Percentiles rank a stretch among this genome's conserved stretches.
Conservation (phyloP, 306 rosid species). For the Dalbergia oliveri region DNA sequence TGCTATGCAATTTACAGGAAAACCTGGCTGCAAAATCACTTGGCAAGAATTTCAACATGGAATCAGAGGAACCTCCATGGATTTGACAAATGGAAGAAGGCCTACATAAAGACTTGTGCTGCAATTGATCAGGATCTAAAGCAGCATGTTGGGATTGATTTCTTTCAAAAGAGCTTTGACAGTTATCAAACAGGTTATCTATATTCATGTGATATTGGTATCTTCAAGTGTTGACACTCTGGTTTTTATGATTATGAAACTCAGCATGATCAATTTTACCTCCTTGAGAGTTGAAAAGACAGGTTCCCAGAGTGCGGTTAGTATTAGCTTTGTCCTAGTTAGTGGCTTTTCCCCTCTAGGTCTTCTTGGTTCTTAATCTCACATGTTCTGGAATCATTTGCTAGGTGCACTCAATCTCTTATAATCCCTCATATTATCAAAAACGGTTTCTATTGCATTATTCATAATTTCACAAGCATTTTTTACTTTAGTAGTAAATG, state of each 20-base stretch:
- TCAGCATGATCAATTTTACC: constrained; percentile 11
- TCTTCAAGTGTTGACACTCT: background rate
- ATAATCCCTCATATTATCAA: background rate
- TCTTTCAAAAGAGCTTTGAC: constrained; percentile 78
- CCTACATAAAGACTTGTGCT: constrained; percentile 70
- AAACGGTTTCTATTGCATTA: background rate
- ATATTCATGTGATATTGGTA: background rate
- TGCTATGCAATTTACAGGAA: constrained; percentile 75
- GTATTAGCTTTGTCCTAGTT: background rate
- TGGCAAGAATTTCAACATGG: constrained; percentile 53
- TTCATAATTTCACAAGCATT: background rate
- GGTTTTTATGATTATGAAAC: background rate
- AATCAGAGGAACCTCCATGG: constrained; percentile 54
- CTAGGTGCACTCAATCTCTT: background rate
- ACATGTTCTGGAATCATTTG: background rate
- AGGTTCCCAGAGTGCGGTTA: background rate
- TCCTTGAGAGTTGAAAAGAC: background rate
- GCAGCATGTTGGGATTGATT: constrained; percentile 64
- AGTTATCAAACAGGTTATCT: constrained; percentile 81
- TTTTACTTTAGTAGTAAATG: background rate
- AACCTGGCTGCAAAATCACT: constrained; percentile 63
- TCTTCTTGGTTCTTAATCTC: background rate
- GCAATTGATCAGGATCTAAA: constrained; percentile 77
- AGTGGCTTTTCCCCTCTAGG: background rate
- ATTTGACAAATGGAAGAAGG: constrained; percentile 73